These are phyloP conservation scores for Russula griseocarnosa DNA, from an alignment of 768 basidiomycete species.

Conservation along the genomic window DNA sequence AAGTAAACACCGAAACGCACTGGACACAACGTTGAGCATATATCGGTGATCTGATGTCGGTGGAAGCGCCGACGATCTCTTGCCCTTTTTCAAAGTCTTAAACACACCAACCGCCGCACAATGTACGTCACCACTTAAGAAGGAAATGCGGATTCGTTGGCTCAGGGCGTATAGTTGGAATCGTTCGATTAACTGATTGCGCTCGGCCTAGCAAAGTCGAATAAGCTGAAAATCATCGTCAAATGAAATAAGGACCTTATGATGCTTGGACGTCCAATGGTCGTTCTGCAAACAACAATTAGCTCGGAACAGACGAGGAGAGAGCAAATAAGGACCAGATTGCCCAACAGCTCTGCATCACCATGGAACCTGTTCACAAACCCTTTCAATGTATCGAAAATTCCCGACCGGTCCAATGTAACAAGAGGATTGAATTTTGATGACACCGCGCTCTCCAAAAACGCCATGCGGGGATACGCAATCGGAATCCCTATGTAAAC, in stretches of 20 bases:
- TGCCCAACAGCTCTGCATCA: constrained; percentile 92
- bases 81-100: constrained; percentile 57
- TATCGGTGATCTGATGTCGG: constrained; percentile 71
- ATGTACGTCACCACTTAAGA: constrained; percentile 92
- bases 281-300: constrained; percentile 55
- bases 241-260: constrained; percentile 51
- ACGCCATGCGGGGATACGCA: constrained; percentile 92
- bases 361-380: constrained; percentile 89
- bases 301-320: constrained; percentile 25
- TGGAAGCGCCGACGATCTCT: constrained; percentile 45
- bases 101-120: constrained; percentile 79
- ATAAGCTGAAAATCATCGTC: constrained; percentile 7
- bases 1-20: constrained; percentile 39
- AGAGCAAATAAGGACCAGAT: constrained; percentile 51
- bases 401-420: constrained; percentile 51
- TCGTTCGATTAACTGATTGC: constrained; percentile 81
- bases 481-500: constrained; percentile 59
- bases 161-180: constrained; percentile 66
- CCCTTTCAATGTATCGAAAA: constrained; percentile 58
- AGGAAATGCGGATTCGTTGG: constrained; percentile 67
- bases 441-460: constrained; percentile 74
- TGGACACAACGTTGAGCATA: constrained; percentile 87
- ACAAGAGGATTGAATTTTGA: constrained; percentile 83
- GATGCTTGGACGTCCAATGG: constrained; percentile 82
- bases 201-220: constrained; percentile 59